Evolutionary conservation across 176 grass and related monocot genomes (phyloP), one percentile per base, ranked within the genome.

Genomic region (Cenchrus fungigraminus): DNA sequence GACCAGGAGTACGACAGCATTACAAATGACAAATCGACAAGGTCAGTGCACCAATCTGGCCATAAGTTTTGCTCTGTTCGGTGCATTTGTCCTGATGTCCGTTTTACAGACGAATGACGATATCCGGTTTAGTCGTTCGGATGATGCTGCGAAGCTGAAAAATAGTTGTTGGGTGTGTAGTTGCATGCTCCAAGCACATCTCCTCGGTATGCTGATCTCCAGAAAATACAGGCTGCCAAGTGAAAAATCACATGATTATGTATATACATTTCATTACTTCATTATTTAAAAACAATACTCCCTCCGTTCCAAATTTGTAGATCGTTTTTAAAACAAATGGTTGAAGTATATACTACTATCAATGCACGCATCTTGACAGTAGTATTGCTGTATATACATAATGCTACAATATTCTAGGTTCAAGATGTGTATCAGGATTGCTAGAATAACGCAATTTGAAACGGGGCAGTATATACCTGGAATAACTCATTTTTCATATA

Each of bases 211-310:
- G 80, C 65, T 91, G 67, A 93, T 92, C 47, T 95, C 92, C 84
- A 93, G 71, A 79, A 95, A 98, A 88, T 95, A 91, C 55, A 97
- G 82, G 67, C 95, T 97, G 91, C 22, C 65, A 68, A 68, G 86
- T 60, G 64, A 68, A 69, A 73, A 83, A 49, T 58, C 44, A 53
- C 20, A 74, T 43, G 40, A 76, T 60, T 77, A 81, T 74, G 28
- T 60, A 52, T 17, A 16, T 68, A 28, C 29, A 4, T 12, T 11
- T 14, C 45, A 9, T 46, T 8, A 46, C 6, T 9, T 14, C 45
- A 9, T 46, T 1, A 46, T 46, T 1, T 46, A 46, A 46, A 46
- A 6, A 4, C 37, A 40, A 3, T 34, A 34, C 34, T 34, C 22
- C 22, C 34, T 34, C 34, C 3, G 34, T 34, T 34, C 3, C 34